Evolutionary conservation across 2,329 filamentous ascomycete species (phyloP), one percentile per base, ranked within the genome.

Genomic region (Aspergillus aculeatus): DNA sequence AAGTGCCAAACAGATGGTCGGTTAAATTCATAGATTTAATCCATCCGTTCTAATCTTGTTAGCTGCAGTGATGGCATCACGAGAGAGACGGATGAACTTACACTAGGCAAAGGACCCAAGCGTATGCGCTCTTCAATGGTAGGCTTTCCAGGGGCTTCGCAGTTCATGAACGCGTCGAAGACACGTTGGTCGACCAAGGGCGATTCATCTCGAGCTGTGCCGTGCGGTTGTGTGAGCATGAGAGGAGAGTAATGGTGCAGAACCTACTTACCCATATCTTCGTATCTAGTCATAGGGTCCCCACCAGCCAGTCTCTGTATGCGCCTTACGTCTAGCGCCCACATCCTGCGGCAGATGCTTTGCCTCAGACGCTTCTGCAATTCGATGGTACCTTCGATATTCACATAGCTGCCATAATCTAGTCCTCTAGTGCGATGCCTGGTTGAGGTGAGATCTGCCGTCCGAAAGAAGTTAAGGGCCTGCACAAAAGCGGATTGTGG

Each of bases 321-420:
- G 38, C 76, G 77, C 47, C 76, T 71, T 35, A 73, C 71, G 55
- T 81, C 77, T 32, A 81, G 64, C 23, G 74, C 75, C 69, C 72
- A 80, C 68, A 80, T 73, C 48, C 71, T 75, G 52, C 75, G 73
- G 57, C 75, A 78, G 48, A 79, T 70, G 57, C 77, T 79, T 19
- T 74, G 66, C 23, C 68, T 72, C 49, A 80, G 65, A 35, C 69
- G 69, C 32, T 68, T 72, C 57, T 77, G 75, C 51, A 79, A 70
- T 10, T 77, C 72, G 54, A 79, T 77, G 23, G 74, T 73, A 29
- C 77, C 77, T 60, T 76, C 69, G n/a, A 78, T 72, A 62, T 79
- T 80, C 52, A 75, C 69, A 63, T 80, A 81, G 60, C 73, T 76
- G 47, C 77, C 78, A 54, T 76, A 68, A 3, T 76, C 71, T 50